These are phyloP conservation scores for Groenewaldozyma salmanticensis DNA, from an alignment of 805 yeast species.

Conservation along the genomic window DNA sequence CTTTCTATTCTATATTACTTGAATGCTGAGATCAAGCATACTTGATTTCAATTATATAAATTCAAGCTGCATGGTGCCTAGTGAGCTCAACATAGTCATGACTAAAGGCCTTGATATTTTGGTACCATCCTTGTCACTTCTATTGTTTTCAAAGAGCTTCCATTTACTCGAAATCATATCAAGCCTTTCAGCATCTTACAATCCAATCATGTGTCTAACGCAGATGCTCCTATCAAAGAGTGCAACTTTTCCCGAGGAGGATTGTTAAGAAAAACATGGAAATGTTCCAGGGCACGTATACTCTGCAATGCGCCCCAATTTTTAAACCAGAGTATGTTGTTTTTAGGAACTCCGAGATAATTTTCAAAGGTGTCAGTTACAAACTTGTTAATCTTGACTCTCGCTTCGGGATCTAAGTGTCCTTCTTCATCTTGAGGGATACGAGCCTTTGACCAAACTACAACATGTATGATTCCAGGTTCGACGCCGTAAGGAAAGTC, in stretches of 20 bases:
- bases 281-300: conserved; percentile 45
- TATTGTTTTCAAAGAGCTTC: too few species aligned
- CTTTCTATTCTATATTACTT: neutral
- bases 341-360: conserved; percentile 28
- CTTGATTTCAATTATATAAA: too few species aligned
- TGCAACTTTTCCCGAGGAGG: conserved; percentile 17
- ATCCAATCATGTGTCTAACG: too few species aligned
- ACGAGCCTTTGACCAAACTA: conserved; percentile 45
- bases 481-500: conserved; percentile 50
- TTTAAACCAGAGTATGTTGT: conserved; percentile 44
- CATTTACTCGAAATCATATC: too few species aligned
- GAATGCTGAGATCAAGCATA: too few species aligned
- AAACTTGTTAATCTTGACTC: conserved; percentile 31
- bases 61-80: too few species aligned
- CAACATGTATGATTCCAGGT: conserved; percentile 38
- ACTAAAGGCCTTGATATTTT: too few species aligned
- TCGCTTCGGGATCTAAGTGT: conserved; percentile 32
- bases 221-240: conserved; percentile 11
- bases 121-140: too few species aligned
- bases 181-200: too few species aligned
- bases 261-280: conserved; percentile 39
- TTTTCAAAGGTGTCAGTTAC: conserved; percentile 34
- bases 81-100: too few species aligned
- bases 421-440: conserved; percentile 35
- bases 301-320: conserved; percentile 49